These are phyloP conservation scores for Hypoxylon fragiforme DNA, from an alignment of 495 filamentous ascomycete species.

Conservation along the genomic window DNA sequence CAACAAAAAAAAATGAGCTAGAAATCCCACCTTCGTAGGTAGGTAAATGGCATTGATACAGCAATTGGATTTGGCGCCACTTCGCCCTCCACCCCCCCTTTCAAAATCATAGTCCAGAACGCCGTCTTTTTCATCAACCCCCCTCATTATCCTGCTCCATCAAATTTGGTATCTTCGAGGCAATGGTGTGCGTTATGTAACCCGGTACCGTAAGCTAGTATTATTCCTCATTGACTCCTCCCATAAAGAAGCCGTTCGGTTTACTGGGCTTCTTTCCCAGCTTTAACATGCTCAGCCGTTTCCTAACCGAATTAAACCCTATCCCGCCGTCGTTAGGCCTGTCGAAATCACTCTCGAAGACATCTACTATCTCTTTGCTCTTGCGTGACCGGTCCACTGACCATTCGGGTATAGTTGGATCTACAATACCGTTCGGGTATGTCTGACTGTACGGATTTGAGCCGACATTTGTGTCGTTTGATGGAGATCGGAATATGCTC, in stretches of 20 bases:
- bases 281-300: slow-evolving; percentile 68
- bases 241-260: slow-evolving; percentile 50
- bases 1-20: slow-evolving; percentile 8
- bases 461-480: slow-evolving; percentile 31
- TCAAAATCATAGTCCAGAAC: slow-evolving; percentile 29
- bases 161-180: slow-evolving; percentile 22
- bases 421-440: slow-evolving; percentile 28
- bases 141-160: slow-evolving; percentile 28
- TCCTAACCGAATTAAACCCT: slow-evolving; percentile 63
- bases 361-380: slow-evolving; percentile 34
- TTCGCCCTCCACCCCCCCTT: slow-evolving; percentile 8
- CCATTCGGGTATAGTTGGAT: slow-evolving; percentile 39
- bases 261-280: slow-evolving; percentile 68
- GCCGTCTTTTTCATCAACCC: slow-evolving; percentile 23
- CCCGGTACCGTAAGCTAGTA: slow-evolving; percentile 9
- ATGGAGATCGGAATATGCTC: slow-evolving; percentile 33
- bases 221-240: slow-evolving; percentile 51
- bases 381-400: slow-evolving; percentile 28
- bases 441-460: slow-evolving; percentile 23
- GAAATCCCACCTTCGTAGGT: background rate
- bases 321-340: slow-evolving; percentile 36
- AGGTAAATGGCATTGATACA: slow-evolving; percentile 24
- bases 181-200: slow-evolving; percentile 8
- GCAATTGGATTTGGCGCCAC: slow-evolving; percentile 9
- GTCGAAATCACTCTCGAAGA: slow-evolving; percentile 33